A percentile compares a stretch with the other conserved stretches of the same genome.
Conservation (phyloP, 352 stramenopile species). For the Phytophthora capsici region DNA sequence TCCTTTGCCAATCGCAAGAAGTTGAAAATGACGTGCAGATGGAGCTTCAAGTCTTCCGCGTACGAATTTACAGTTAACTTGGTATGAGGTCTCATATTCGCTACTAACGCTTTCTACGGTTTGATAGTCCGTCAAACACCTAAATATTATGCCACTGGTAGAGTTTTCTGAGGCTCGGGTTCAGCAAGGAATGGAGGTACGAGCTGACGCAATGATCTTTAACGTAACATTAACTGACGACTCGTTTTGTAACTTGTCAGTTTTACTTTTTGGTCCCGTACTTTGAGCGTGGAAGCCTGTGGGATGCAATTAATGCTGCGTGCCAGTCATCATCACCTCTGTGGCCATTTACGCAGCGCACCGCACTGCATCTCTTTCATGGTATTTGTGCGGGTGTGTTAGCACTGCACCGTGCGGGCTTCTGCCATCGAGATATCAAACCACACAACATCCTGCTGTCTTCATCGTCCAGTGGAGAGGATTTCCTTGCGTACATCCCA, state of each 20-base stretch:
- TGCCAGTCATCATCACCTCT: slow-evolving; percentile 72
- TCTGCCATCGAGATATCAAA: slow-evolving; percentile 88
- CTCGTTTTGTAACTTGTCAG: slow-evolving; percentile 36
- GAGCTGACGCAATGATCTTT: not conserved
- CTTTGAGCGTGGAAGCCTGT: slow-evolving; percentile 85
- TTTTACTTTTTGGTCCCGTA: slow-evolving; percentile 88
- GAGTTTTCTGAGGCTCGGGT: slow-evolving; percentile 77
- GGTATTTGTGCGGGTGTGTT: slow-evolving; percentile 83
- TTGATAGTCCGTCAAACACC: slow-evolving; percentile 73
- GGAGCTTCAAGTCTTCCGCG: slow-evolving; percentile 78
- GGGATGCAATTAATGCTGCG: slow-evolving; percentile 73
- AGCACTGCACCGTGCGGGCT: slow-evolving; percentile 77
- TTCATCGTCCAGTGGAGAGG: slow-evolving; percentile 62
- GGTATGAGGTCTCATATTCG: not conserved
- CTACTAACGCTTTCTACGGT: slow-evolving; percentile 8
- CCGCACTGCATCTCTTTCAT: slow-evolving; percentile 82
- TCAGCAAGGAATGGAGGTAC: slow-evolving; percentile 77
- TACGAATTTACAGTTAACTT: slow-evolving; percentile 39
- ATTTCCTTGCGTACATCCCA: slow-evolving; percentile 78
- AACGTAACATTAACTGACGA: not conserved
- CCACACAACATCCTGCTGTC: slow-evolving; percentile 86
- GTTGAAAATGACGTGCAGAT: slow-evolving; percentile 78
- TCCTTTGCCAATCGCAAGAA: slow-evolving; percentile 85
- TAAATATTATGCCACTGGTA: slow-evolving; percentile 83
- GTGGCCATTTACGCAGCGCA: slow-evolving; percentile 87